These are phyloP conservation scores for Trichoderma oligosporum DNA, from an alignment of 2,329 filamentous ascomycete species.

Conservation along the genomic window DNA sequence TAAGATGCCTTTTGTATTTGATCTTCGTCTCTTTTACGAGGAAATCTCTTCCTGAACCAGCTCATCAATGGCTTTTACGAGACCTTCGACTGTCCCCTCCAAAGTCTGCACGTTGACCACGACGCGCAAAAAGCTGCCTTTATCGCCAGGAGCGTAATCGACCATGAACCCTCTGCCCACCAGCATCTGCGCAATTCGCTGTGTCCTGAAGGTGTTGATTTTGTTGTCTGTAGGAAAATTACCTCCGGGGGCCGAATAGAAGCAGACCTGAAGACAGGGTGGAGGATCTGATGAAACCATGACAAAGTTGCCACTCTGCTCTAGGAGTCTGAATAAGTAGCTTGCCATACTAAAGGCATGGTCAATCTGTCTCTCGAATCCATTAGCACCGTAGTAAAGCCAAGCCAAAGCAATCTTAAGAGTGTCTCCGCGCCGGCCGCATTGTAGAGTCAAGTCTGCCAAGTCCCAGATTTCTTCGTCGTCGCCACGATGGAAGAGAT, in stretches of 20 bases:
- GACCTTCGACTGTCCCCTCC: conserved; percentile 47
- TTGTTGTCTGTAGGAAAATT: conserved; percentile 40
- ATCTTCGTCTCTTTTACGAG: not conserved
- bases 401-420: conserved; percentile 86
- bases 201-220: conserved; percentile 49
- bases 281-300: conserved; percentile 73
- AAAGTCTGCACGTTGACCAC: conserved; percentile 57
- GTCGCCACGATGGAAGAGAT: conserved; percentile 67
- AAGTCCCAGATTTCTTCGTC: conserved; percentile 73
- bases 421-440: conserved; percentile 78
- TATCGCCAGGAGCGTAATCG: conserved; percentile 56
- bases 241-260: conserved; percentile 69
- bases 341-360: conserved; percentile 68
- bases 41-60: conserved; percentile 36
- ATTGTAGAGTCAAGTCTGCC: conserved; percentile 89
- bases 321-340: conserved; percentile 61
- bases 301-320: conserved; percentile 56
- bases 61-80: conserved; percentile 52
- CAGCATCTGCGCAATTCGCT: conserved; percentile 46
- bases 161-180: conserved; percentile 56
- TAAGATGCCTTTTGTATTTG: not conserved
- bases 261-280: conserved; percentile 90
- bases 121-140: conserved; percentile 56
- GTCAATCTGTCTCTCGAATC: conserved; percentile 69
- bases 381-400: conserved; percentile 78